These are phyloP conservation scores for Hyphodiscus hymeniophilus DNA, from an alignment of 495 filamentous ascomycete species.

Conservation along the genomic window DNA sequence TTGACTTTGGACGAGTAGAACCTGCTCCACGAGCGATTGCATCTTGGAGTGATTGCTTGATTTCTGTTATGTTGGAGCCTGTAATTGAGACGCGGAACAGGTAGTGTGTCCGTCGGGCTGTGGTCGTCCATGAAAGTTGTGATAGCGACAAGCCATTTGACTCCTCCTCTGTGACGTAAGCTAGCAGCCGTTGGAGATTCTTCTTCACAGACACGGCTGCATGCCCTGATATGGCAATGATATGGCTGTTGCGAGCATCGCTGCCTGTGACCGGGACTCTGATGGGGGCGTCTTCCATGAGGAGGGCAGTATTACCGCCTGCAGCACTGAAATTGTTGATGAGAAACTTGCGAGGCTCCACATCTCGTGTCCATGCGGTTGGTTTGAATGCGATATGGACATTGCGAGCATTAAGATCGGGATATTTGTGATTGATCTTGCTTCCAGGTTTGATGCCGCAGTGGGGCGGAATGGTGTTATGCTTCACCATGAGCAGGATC, in stretches of 20 bases:
- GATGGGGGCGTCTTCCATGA: conserved; percentile 49
- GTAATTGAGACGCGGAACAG: conserved; percentile 56
- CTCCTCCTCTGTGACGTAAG: conserved; percentile 27
- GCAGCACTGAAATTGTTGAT: conserved; percentile 33
- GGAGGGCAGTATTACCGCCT: conserved; percentile 54
- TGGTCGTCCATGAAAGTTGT: conserved; percentile 68
- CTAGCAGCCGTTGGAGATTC: conserved; percentile 38
- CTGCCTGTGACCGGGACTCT: conserved; percentile 16
- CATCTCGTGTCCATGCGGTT: conserved; percentile 38
- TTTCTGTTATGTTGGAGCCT: conserved; percentile 20
- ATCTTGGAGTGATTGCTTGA: not conserved
- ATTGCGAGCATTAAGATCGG: conserved; percentile 62
- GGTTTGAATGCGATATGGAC: conserved; percentile 55
- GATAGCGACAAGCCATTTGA: conserved; percentile 36
- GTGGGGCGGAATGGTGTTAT: conserved; percentile 66
- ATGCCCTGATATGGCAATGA: conserved; percentile 51
- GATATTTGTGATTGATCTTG: conserved; percentile 72
- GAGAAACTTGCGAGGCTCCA: conserved; percentile 20
- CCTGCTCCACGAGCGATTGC: not conserved
- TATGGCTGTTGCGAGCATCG: conserved; percentile 40
- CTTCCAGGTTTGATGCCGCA: conserved; percentile 63
- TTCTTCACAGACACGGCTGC: conserved; percentile 41
- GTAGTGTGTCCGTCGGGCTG: conserved; percentile 73
- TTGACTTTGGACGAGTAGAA: not conserved
- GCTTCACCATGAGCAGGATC: conserved; percentile 80